Percentiles rank a stretch among this genome's conserved stretches.
Conservation (phyloP, 1,139 yeast species). For the Pneumocystis carinii region DNA sequence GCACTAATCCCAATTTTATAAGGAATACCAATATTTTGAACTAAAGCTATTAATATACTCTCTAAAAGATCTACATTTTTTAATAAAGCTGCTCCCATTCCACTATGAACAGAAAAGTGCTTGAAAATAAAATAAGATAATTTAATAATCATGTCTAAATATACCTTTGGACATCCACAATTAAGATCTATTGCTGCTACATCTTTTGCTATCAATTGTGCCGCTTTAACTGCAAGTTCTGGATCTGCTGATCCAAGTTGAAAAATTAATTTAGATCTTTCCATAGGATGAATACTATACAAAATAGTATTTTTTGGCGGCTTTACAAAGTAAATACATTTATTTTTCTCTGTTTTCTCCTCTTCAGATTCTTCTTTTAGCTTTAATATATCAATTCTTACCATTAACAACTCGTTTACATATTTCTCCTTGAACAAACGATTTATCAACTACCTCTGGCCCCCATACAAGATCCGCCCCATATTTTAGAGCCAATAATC, state of each 20-base stretch:
- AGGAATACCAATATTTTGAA: constrained; percentile 66
- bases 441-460: constrained; percentile 85
- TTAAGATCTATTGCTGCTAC: constrained; percentile 88
- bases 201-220: constrained; percentile 59
- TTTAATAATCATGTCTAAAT: neutral
- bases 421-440: constrained; percentile 34
- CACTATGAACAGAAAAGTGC: constrained; percentile 56
- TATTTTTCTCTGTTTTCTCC: constrained; percentile 18
- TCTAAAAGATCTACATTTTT: constrained; percentile 66
- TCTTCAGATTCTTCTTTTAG: neutral
- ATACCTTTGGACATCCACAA: constrained; percentile 82
- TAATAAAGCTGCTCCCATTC: constrained; percentile 93
- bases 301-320: constrained; percentile 35
- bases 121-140: neutral
- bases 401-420: constrained; percentile 49
- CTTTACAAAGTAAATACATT: constrained; percentile 23
- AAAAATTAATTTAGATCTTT: constrained; percentile 43
- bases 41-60: constrained; percentile 50
- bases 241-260: constrained; percentile 85
- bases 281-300: constrained; percentile 51
- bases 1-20: constrained; percentile 70
- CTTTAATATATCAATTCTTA: constrained; percentile 4
- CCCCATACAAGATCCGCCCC: constrained; percentile 96
- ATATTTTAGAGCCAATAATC: constrained; percentile 58
- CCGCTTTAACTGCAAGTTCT: constrained; percentile 76